Evolutionary conservation across 345 rosid genomes (phyloP).

Genomic region (Hibiscus trionum): DNA sequence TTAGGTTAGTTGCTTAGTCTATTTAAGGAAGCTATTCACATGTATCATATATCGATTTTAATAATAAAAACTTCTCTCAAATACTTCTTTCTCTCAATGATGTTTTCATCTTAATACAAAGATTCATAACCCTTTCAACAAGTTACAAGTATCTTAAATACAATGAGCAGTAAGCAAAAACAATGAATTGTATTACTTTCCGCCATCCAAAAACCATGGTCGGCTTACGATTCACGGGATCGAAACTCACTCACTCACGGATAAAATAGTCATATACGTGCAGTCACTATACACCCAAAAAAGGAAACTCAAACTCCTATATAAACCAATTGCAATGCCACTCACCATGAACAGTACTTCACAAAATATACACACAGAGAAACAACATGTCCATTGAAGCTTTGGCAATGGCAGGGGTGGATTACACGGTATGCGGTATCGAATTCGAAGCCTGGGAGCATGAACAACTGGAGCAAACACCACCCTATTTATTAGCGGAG

Average conservation of each 20-base stretch:
- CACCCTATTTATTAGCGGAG: conserved; percentile 1
- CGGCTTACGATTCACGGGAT: background rate
- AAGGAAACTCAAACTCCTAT: background rate
- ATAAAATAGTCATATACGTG: background rate
- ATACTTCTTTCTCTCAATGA: too few species aligned
- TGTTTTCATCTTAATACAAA: too few species aligned
- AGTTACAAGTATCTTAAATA: too few species aligned
- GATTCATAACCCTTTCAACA: too few species aligned
- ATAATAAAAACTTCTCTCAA: too few species aligned
- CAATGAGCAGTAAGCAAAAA: background rate
- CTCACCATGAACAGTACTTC: background rate
- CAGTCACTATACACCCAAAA: background rate
- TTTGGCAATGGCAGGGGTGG: conserved; percentile 12
- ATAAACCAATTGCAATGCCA: background rate
- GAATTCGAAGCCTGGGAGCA: conserved; percentile 6
- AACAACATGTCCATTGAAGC: conserved; percentile 13
- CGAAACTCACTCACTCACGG: background rate
- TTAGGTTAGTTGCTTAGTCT: too few species aligned
- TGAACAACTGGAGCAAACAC: background rate
- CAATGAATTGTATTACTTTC: background rate
- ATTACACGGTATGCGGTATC: background rate
- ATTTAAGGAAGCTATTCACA: too few species aligned
- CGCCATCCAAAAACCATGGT: background rate
- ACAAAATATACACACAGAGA: background rate
- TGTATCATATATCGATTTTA: too few species aligned